phyloP scores from a whole-genome alignment of 2,329 filamentous ascomycete species.

The Exophiala spinifera region DNA sequence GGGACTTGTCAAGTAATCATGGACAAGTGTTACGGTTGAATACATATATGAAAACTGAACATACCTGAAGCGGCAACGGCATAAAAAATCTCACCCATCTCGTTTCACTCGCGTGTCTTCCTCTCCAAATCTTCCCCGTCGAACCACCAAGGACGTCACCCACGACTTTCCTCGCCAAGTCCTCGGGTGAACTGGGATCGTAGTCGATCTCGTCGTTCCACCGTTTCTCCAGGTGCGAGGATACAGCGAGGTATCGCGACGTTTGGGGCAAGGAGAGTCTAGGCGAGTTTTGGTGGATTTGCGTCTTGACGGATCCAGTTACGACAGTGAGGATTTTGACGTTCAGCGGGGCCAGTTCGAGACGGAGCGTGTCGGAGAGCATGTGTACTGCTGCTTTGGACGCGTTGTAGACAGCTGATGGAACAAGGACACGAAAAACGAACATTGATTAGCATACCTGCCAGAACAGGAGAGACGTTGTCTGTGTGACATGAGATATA shows the following conservation, averaged over 20 bases:
- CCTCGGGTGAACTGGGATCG: background rate
- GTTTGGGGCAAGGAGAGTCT: background rate
- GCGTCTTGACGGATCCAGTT: conserved; percentile 59
- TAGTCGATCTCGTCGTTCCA: background rate
- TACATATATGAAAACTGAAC: too few species aligned
- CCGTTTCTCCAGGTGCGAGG: background rate
- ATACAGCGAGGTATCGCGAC: background rate
- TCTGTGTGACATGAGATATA: too few species aligned
- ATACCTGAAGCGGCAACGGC: background rate
- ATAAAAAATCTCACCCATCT: conserved; percentile 2
- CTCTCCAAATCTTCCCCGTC: conserved; percentile 26
- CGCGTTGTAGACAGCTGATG: conserved; percentile 48
- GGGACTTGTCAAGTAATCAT: too few species aligned
- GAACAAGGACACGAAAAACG: conserved; percentile 2
- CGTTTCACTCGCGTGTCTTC: conserved; percentile 18
- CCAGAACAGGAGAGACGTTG: too few species aligned
- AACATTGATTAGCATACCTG: too few species aligned
- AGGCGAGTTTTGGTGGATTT: conserved; percentile 43
- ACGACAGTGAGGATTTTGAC: conserved; percentile 53
- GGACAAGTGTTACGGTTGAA: too few species aligned
- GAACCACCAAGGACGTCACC: conserved; percentile 28
- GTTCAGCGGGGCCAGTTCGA: conserved; percentile 38
- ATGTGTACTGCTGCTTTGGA: conserved; percentile 58
- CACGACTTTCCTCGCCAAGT: conserved; percentile 28
- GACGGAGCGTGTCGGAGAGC: conserved; percentile 56